Percentiles rank a stretch among this genome's conserved stretches.
These are phyloP conservation scores for Plasmopara halstedii DNA, from an alignment of 352 stramenopile species.

Conservation along the genomic window DNA sequence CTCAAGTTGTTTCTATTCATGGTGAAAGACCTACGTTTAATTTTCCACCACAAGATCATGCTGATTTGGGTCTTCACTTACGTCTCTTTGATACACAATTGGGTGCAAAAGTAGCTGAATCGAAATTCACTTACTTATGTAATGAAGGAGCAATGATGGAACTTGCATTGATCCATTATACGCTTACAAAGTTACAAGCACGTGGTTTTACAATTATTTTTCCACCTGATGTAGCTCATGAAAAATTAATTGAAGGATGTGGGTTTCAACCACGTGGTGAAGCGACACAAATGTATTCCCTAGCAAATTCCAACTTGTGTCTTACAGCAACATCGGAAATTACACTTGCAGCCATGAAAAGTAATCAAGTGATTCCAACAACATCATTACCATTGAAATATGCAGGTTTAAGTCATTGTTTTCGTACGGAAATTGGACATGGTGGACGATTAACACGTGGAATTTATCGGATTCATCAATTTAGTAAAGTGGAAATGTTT, in stretches of 20 bases:
- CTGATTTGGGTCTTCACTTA: constrained; percentile 57
- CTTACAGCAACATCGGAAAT: constrained; percentile 83
- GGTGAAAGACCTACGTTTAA: constrained; percentile 49
- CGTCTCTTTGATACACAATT: constrained; percentile 70
- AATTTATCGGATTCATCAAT: constrained; percentile 88
- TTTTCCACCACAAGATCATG: constrained; percentile 63
- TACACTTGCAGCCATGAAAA: constrained; percentile 70
- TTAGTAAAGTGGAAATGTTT: constrained; percentile 89
- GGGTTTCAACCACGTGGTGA: constrained; percentile 83
- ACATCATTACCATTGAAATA: constrained; percentile 59
- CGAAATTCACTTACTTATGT: constrained; percentile 81
- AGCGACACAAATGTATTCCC: constrained; percentile 82
- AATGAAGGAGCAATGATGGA: constrained; percentile 86
- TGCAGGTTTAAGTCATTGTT: constrained; percentile 83
- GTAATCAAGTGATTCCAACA: constrained; percentile 58
- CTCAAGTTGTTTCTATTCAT: constrained; percentile 38
- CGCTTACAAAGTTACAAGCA: constrained; percentile 52
- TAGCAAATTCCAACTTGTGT: constrained; percentile 78
- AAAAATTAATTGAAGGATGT: constrained; percentile 75
- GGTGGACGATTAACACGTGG: constrained; percentile 62
- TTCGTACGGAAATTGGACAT: constrained; percentile 81
- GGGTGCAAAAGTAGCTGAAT: constrained; percentile 58
- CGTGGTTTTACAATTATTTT: constrained; percentile 72
- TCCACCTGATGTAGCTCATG: constrained; percentile 76
- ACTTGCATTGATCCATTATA: constrained; percentile 77